Percentiles rank a stretch among this genome's conserved stretches.
Evolutionary conservation across 768 basidiomycete genomes (phyloP).

Genomic region (Suillus ampliporus): DNA sequence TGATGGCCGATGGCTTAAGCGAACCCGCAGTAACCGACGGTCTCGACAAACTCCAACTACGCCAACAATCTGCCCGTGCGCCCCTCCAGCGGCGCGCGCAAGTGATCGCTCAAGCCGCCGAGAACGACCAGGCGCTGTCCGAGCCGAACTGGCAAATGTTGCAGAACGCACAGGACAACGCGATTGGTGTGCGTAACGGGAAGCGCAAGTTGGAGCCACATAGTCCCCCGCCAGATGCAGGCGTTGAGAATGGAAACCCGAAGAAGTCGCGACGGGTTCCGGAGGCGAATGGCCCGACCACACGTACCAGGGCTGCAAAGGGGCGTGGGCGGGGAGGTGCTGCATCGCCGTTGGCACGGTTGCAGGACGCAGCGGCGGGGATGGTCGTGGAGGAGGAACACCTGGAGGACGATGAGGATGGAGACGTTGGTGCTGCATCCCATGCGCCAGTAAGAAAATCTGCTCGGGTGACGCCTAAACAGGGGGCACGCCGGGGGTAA

Average conservation of each 20-base stretch:
- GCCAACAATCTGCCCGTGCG: conserved; percentile 24
- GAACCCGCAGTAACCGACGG: conserved; percentile 38
- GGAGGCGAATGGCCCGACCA: conserved; percentile 24
- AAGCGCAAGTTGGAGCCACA: conserved; percentile 45
- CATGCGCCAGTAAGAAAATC: background rate
- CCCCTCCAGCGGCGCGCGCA: conserved; percentile 54
- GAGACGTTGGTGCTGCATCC: background rate
- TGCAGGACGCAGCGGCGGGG: conserved; percentile 31
- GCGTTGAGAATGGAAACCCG: conserved; percentile 19
- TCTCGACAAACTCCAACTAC: conserved; percentile 40
- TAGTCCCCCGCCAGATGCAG: conserved; percentile 30
- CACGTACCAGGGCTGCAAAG: conserved; percentile 14
- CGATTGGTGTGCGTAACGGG: conserved; percentile 33
- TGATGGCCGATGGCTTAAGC: conserved; percentile 20
- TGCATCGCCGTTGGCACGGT: conserved; percentile 21
- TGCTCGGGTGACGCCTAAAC: background rate
- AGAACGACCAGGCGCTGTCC: conserved; percentile 44
- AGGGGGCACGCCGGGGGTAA: background rate
- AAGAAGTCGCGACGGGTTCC: conserved; percentile 28
- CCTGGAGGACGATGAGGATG: conserved; percentile 25
- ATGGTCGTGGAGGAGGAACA: conserved; percentile 38
- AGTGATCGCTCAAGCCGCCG: conserved; percentile 52
- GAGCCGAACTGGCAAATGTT: conserved; percentile 68
- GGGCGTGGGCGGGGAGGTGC: conserved; percentile 27
- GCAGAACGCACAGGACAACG: conserved; percentile 22